Evolutionary conservation across 192 early-diverging fungal genomes (phyloP).

Genomic region (Oehlia diaphana): DNA sequence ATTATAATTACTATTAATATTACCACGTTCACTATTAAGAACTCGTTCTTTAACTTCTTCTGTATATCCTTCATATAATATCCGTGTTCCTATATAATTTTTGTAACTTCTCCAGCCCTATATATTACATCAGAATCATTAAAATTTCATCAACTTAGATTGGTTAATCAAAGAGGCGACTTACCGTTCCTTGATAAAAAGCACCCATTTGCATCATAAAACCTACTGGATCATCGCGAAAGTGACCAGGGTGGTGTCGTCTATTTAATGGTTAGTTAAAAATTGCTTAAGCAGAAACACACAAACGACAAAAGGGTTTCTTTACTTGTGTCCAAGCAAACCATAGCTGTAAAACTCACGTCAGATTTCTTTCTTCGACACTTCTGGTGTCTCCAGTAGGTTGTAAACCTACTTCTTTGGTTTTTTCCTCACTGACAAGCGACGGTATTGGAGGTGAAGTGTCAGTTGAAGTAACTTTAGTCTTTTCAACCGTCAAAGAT

Average conservation of each 20-base stretch:
- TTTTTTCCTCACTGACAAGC: neutral
- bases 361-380: conserved; percentile 26
- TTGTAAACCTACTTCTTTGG: neutral
- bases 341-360: conserved; percentile 4
- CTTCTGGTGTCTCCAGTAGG: neutral
- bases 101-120: conserved; percentile 82
- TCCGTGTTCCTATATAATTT: conserved; percentile 69
- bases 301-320: neutral
- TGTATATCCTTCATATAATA: conserved; percentile 71
- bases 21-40: conserved; percentile 57
- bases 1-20: neutral
- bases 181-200: conserved; percentile 59
- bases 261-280: conserved; percentile 25
- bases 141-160: neutral
- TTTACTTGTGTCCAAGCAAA: neutral
- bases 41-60: conserved; percentile 61
- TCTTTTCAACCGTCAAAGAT: neutral
- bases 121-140: neutral
- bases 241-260: conserved; percentile 49
- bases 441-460: conserved; percentile 19
- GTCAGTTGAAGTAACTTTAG: conserved; percentile 7
- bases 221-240: conserved; percentile 70
- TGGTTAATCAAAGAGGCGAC: conserved; percentile 19
- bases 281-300: neutral
- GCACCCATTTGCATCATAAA: conserved; percentile 62